These are phyloP conservation scores for Ustilago esculenta DNA, from an alignment of 1,284 basidiomycete genomes.

Conservation along the genomic window DNA sequence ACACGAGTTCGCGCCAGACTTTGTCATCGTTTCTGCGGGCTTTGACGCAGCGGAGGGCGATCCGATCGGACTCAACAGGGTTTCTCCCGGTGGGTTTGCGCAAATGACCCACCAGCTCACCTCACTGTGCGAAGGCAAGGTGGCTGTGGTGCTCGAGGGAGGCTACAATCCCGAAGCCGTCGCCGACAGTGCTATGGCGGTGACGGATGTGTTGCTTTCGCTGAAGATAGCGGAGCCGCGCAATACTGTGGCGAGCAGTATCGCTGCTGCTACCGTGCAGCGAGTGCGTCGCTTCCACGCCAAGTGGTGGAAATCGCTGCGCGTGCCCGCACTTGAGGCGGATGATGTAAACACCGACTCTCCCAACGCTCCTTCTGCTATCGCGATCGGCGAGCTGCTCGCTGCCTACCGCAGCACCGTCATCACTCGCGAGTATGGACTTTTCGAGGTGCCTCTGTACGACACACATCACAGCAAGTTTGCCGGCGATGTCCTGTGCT, in stretches of 20 bases:
- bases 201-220: slow-evolving; percentile 84
- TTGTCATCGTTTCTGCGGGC: slow-evolving; percentile 96
- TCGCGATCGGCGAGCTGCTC: slow-evolving; percentile 74
- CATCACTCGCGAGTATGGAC: slow-evolving; percentile 76
- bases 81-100: slow-evolving; percentile 92
- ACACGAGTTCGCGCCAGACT: slow-evolving; percentile 91
- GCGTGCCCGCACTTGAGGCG: slow-evolving; percentile 22
- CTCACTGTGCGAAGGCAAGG: slow-evolving; percentile 84
- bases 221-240: slow-evolving; percentile 80
- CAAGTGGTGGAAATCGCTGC: slow-evolving; percentile 86
- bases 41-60: slow-evolving; percentile 97
- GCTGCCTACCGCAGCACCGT: slow-evolving; percentile 84
- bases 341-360: slow-evolving; percentile 20
- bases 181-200: slow-evolving; percentile 84
- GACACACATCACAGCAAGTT: slow-evolving; percentile 76
- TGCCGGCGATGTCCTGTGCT: slow-evolving; percentile 82
- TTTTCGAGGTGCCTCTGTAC: slow-evolving; percentile 82
- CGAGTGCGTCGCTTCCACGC: slow-evolving; percentile 86
- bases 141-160: slow-evolving; percentile 96
- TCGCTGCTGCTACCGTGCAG: slow-evolving; percentile 84
- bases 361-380: slow-evolving; percentile 8
- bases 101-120: slow-evolving; percentile 98
- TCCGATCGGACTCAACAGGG: slow-evolving; percentile 86
- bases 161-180: slow-evolving; percentile 94
- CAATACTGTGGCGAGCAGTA: slow-evolving; percentile 8